Conservation (phyloP, 2,329 filamentous ascomycete genomes). For the Hypoxylon sp. region DNA sequence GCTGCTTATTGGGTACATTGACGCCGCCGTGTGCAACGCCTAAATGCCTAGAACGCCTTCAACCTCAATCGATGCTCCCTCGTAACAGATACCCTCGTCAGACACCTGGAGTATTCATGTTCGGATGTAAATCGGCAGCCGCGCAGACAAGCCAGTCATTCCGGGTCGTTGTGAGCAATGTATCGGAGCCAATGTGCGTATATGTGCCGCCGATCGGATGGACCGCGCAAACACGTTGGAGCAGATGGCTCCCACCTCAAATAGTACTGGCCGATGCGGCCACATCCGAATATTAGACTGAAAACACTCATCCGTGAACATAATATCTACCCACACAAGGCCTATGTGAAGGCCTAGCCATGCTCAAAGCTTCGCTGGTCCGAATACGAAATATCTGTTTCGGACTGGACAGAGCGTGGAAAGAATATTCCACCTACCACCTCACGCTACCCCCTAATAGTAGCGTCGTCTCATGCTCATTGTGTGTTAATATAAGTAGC, state of each 20-base stretch:
- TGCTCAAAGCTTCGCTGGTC: not conserved
- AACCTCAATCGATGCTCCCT: constrained; percentile 17
- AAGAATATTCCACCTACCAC: not conserved
- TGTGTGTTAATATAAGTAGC: not conserved
- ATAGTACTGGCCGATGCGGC: not conserved
- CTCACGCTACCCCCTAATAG: not conserved
- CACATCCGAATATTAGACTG: not conserved
- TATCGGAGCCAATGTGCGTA: not conserved
- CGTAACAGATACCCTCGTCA: constrained; percentile 2
- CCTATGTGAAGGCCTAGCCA: not conserved
- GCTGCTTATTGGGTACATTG: constrained; percentile 26
- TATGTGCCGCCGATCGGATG: not conserved
- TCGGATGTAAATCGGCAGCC: constrained; percentile 4
- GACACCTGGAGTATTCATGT: constrained; percentile 8
- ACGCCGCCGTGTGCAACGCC: constrained; percentile 36
- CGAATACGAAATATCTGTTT: not conserved
- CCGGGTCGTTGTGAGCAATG: not conserved
- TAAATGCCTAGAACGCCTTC: constrained; percentile 26
- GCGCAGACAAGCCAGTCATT: not conserved
- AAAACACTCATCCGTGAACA: not conserved
- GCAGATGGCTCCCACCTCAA: not conserved
- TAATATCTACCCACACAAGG: not conserved
- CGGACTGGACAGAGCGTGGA: not conserved
- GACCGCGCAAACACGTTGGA: not conserved
- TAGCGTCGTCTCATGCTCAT: not conserved